Evolutionary conservation across 805 yeast species (phyloP), one percentile per base, ranked within the genome.

Genomic region (Tetrapisispora fleetii): DNA sequence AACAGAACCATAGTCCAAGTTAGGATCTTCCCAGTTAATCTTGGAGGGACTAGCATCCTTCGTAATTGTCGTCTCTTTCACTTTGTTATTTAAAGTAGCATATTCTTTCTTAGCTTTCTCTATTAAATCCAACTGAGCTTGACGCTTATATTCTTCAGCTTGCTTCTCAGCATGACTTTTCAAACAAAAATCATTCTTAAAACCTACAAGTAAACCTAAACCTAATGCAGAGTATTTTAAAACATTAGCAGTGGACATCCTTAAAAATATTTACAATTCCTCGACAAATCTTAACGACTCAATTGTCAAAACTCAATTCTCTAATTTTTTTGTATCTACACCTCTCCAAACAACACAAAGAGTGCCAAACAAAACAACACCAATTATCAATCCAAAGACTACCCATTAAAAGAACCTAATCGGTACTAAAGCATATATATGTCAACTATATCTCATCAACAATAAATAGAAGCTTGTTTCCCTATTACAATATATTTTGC

Each of bases 171-270:
- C 89, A 48, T 75, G 74, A 22, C 78, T 60, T 60, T 81, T 80
- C 60, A 88, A 76, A 47, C 75, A 68, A 64, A 78, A 72, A 70
- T 95, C 85, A 76, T 88, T 95, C 68, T 77, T 77, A 55, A 88
- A 85, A 59, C 99, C 99, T 72, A 86, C 87, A 53, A 79, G 76
- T 50, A 90, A 74, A 69, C 99, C 99, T 58, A 87, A 79, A 48
- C 85, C 91, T 58, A 91, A 78, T 48, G 95, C 83, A 58, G 95
- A 75, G 82, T 93, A 91, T 82, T 98, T 87, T 65, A 90, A 79
- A 64, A 90, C 80, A 68, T 77, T 77, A 48, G 72, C 65, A 47
- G 78, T 70, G 47, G 79, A 74, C 80, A 76, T 17, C 45, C 24
- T 19, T 10, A 14, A 11, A 10, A 19, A 17, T 32, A 32, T 3